Evolutionary conservation across 306 rosid species (phyloP), one percentile per base, ranked within the genome.

Genomic region (Castanospermum australe): DNA sequence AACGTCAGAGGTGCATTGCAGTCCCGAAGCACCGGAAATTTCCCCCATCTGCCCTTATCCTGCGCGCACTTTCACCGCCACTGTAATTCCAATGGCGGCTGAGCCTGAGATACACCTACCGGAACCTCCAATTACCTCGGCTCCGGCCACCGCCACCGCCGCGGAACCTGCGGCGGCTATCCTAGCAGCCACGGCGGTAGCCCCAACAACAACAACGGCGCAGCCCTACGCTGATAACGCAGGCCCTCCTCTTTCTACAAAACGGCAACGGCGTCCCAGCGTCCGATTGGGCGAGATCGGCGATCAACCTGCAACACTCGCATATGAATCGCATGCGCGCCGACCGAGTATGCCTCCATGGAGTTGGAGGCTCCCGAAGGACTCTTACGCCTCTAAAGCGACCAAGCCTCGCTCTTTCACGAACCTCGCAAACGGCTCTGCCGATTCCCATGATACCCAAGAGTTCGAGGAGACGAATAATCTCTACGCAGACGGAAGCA

Each of bases 281-380:
- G 90, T 86, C 54, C 83, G 90, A 30, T 63, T 86, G 32, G 90
- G 90, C 55, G 90, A 86, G 79, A 86, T 86, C 73, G 90, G 90
- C 32, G 85, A 83, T 47, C 90, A 81, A 36, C 85, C 85, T 24
- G 84, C 88, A 38, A 78, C 88, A 4, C 76, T 79, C 71, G 51
- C 88, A 1, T 67, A 80, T 67, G 90, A 86, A 3, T 67, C 90
- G 2, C 84, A 83, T 41, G 18, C 57, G 24, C 85, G 90, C 6
- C 79, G 90, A 6, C 39, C 76, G 15, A 54, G 50, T 21, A 67
- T 36, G 39, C 82, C 72, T 13, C 70, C 76, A 12, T 28, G 32
- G 32, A 28, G n/a, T n/a, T 86, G 86, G 89, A 77, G 64, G 71
- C 56, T 76, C 21, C 67, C 83, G 3, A 83, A 60, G 18, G 81